A percentile compares a stretch with the other conserved stretches of the same genome.
Conservation (phyloP, 768 basidiomycete genomes). For the Russula foetens region DNA sequence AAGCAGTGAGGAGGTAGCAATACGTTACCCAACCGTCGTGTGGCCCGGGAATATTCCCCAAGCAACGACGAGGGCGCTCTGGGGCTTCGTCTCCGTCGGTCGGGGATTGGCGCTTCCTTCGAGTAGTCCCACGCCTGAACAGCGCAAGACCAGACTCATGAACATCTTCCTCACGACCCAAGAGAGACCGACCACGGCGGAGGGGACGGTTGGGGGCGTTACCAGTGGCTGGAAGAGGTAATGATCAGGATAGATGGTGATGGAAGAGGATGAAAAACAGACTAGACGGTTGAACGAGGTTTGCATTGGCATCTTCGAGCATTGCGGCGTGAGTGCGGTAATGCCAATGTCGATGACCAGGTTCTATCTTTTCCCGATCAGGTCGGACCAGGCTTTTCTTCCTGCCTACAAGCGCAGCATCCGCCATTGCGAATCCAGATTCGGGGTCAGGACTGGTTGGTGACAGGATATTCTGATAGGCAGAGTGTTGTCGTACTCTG, state of each 20-base stretch:
- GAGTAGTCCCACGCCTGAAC: constrained; percentile 80
- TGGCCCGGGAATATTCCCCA: constrained; percentile 80
- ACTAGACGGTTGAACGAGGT: constrained; percentile 79
- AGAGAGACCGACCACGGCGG: constrained; percentile 81
- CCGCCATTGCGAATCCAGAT: constrained; percentile 28
- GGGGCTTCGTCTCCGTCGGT: constrained; percentile 32
- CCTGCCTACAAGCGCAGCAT: constrained; percentile 50
- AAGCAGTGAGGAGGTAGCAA: constrained; percentile 76
- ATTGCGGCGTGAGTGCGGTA: constrained; percentile 83
- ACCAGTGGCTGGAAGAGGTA: constrained; percentile 52
- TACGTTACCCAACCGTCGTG: constrained; percentile 95
- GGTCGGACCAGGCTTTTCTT: constrained; percentile 92
- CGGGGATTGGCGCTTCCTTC: constrained; percentile 52
- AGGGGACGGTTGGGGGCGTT: constrained; percentile 60
- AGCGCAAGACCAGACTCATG: constrained; percentile 89
- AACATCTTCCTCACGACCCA: constrained; percentile 84
- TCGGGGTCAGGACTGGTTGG: constrained; percentile 30
- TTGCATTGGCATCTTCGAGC: constrained; percentile 59
- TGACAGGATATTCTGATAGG: constrained; percentile 40
- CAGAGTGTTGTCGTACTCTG: constrained; percentile 36
- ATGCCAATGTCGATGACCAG: constrained; percentile 89
- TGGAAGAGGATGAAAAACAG: constrained; percentile 29
- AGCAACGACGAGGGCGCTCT: constrained; percentile 42
- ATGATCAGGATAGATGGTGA: constrained; percentile 12
- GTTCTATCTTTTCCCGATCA: constrained; percentile 94